A percentile compares a stretch with the other conserved stretches of the same genome.
phyloP scores from a whole-genome alignment of 2,329 filamentous ascomycete species.

The Beauveria sp. region DNA sequence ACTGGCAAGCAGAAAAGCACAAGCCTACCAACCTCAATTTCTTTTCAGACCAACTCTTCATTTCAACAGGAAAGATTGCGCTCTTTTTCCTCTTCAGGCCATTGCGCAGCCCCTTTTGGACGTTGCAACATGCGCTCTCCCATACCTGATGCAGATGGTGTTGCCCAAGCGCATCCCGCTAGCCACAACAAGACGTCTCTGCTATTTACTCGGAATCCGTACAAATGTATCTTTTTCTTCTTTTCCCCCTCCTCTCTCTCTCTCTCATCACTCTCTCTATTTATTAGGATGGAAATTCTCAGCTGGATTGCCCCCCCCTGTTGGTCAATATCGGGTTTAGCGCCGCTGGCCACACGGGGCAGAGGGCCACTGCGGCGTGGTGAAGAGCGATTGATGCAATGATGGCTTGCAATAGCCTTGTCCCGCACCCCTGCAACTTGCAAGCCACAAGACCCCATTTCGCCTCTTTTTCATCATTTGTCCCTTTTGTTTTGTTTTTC shows the following conservation, averaged over 20 bases:
- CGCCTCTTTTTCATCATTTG: neutral
- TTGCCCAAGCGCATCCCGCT: neutral
- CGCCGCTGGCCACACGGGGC: neutral
- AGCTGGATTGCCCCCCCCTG: neutral
- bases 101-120: too few relatives aligned
- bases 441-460: neutral
- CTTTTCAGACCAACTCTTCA: neutral
- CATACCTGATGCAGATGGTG: neutral
- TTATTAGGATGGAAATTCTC: neutral
- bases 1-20: neutral
- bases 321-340: conserved; percentile 4
- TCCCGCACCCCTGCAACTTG: neutral
- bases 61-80: neutral
- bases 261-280: too few relatives aligned
- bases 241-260: neutral
- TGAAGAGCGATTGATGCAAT: neutral
- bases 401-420: conserved; percentile 4
- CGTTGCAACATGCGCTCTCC: too few relatives aligned
- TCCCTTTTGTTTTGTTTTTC: too few relatives aligned
- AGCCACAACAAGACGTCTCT: too few relatives aligned
- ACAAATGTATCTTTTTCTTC: neutral
- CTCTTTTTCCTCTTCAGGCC: neutral
- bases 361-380: neutral
- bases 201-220: too few relatives aligned
- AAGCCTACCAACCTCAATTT: neutral